Percentiles rank a stretch among this genome's conserved stretches.
These are phyloP conservation scores for Suillus cothurnatus DNA, from an alignment of 768 basidiomycete genomes.

Conservation along the genomic window DNA sequence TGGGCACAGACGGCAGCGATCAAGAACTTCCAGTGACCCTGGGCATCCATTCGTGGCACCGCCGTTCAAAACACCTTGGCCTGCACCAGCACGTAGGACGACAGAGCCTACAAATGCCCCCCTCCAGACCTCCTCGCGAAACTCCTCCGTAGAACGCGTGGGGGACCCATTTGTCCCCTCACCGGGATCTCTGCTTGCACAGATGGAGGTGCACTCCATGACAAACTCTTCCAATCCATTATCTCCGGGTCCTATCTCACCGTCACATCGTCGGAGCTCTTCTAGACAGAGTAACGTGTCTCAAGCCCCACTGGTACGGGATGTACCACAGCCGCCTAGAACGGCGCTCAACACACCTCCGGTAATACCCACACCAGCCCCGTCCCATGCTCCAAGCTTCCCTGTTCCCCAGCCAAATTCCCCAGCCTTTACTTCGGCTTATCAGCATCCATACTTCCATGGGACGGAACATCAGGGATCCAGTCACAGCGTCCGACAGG, in stretches of 20 bases:
- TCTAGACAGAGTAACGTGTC: slow-evolving; percentile 22
- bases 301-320: slow-evolving; percentile 21
- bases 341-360: slow-evolving; percentile 17
- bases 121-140: slow-evolving; percentile 21
- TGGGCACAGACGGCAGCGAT: slow-evolving; percentile 17
- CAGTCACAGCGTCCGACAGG: slow-evolving; percentile 16
- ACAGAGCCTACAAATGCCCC: slow-evolving; percentile 18
- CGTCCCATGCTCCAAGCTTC: slow-evolving; percentile 3
- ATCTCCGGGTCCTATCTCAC: slow-evolving; percentile 20
- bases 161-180: slow-evolving; percentile 17
- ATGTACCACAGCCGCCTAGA: slow-evolving; percentile 24
- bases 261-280: slow-evolving; percentile 18
- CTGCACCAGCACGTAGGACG: slow-evolving; percentile 25
- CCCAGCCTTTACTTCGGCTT: slow-evolving; percentile 3
- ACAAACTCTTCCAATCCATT: slow-evolving; percentile 18
- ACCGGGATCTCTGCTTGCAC: slow-evolving; percentile 15
- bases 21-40: slow-evolving; percentile 26
- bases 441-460: slow-evolving; percentile 10
- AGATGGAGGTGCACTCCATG: slow-evolving; percentile 11
- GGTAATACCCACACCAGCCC: slow-evolving; percentile 14
- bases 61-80: slow-evolving; percentile 28
- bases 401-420: slow-evolving; percentile 7
- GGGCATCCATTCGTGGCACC: slow-evolving; percentile 21
- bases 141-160: slow-evolving; percentile 23
- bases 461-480: slow-evolving; percentile 24